Conservation (phyloP, 768 basidiomycete species). For the Boletus subparvulus region DNA sequence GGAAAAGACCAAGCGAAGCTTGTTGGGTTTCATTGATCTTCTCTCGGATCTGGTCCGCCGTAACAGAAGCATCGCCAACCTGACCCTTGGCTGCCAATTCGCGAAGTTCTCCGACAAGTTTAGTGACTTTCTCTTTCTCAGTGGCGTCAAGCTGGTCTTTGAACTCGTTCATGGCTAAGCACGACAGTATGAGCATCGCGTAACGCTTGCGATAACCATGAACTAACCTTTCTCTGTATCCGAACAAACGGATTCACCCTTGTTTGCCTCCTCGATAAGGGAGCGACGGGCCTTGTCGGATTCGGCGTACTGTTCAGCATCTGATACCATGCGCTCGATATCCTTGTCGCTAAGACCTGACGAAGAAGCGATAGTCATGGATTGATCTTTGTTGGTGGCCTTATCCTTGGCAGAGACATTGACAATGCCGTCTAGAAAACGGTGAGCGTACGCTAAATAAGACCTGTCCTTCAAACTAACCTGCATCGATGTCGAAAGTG, state of each 20-base stretch:
- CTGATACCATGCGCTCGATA: constrained; percentile 94
- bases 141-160: constrained; percentile 91
- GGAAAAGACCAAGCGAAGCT: constrained; percentile 95
- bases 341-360: constrained; percentile 96
- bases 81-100: constrained; percentile 90
- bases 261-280: constrained; percentile 95
- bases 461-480: constrained; percentile 36
- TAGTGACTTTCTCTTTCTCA: constrained; percentile 93
- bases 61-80: constrained; percentile 75
- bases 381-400: constrained; percentile 87
- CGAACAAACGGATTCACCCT: constrained; percentile 88
- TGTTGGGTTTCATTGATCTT: constrained; percentile 94
- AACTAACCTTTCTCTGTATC: constrained; percentile 92
- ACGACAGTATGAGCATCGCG: constrained; percentile 3
- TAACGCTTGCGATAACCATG: neutral
- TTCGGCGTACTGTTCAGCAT: constrained; percentile 93
- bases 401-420: constrained; percentile 96
- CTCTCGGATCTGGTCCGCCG: constrained; percentile 84
- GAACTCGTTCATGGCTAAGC: constrained; percentile 89
- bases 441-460: neutral
- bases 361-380: constrained; percentile 96
- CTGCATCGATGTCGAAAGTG: constrained; percentile 97
- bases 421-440: constrained; percentile 79
- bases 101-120: constrained; percentile 82
- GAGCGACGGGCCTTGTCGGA: constrained; percentile 82